phyloP scores from a whole-genome alignment of 2,329 filamentous ascomycete genomes.

The Fusarium begoniae region DNA sequence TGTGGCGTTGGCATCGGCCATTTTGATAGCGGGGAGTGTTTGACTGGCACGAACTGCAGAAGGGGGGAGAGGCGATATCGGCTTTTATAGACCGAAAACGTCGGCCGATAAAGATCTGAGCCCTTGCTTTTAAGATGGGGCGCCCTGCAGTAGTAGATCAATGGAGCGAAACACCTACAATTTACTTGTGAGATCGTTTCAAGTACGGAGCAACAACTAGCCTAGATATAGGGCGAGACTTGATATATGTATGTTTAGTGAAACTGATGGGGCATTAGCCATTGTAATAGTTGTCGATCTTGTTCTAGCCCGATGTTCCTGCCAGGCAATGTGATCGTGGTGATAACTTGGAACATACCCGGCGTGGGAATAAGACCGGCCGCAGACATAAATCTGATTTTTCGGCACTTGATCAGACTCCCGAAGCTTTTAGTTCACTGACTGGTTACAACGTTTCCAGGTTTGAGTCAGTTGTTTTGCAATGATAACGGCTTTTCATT shows the following conservation, averaged over 20 bases:
- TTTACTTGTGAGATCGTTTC: not conserved
- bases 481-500: not conserved
- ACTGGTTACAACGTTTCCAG: not conserved
- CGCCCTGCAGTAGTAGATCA: not conserved
- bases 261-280: not conserved
- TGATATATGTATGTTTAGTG: not conserved
- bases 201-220: not conserved
- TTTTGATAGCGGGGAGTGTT: not conserved
- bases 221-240: not conserved
- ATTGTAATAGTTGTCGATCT: not conserved
- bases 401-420: conserved; percentile 10
- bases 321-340: not conserved
- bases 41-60: not conserved
- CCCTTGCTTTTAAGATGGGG: not conserved
- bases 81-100: not conserved
- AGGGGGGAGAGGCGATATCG: not conserved
- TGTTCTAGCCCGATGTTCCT: not conserved
- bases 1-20: not conserved
- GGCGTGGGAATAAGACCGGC: not conserved
- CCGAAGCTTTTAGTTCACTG: not conserved
- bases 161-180: not conserved
- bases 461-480: not conserved
- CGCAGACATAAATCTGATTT: not conserved
- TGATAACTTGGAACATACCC: not conserved
- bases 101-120: not conserved